Conservation (phyloP, 768 basidiomycete genomes). For the Lyophyllum atratum region DNA sequence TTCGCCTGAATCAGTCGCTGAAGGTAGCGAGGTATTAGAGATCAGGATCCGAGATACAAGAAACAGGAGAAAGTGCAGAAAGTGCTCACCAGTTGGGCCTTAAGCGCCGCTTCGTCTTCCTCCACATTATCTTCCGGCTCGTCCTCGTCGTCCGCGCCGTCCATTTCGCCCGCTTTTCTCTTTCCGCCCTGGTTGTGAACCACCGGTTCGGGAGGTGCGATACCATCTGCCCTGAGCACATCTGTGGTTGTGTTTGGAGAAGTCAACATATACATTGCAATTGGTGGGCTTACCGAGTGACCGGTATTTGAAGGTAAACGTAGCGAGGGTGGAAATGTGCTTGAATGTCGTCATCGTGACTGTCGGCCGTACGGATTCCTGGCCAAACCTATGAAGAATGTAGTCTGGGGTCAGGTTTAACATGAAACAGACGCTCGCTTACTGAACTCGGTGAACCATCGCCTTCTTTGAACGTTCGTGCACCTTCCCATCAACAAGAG, state of each 20-base stretch:
- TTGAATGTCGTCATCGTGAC: too few relatives aligned
- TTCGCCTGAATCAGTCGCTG: constrained; percentile 1
- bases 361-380: not conserved
- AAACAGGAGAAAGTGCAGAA: not conserved
- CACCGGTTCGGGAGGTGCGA: not conserved
- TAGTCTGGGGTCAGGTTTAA: too few relatives aligned
- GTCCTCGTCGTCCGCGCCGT: not conserved
- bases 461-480: constrained; percentile 30
- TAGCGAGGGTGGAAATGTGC: not conserved
- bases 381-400: not conserved
- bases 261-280: not conserved
- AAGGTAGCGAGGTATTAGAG: not conserved
- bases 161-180: not conserved
- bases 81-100: not conserved
- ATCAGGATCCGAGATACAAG: not conserved
- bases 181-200: not conserved
- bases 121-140: not conserved
- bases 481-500: constrained; percentile 5
- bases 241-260: not conserved
- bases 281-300: constrained; percentile 17
- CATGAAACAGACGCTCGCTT: not conserved
- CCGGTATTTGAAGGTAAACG: constrained; percentile 17
- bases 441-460: constrained; percentile 27
- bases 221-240: not conserved
- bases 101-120: not conserved